Evolutionary conservation across 2,329 filamentous ascomycete genomes (phyloP), one percentile per base, ranked within the genome.

Genomic region (Exophiala dermatitidis): DNA sequence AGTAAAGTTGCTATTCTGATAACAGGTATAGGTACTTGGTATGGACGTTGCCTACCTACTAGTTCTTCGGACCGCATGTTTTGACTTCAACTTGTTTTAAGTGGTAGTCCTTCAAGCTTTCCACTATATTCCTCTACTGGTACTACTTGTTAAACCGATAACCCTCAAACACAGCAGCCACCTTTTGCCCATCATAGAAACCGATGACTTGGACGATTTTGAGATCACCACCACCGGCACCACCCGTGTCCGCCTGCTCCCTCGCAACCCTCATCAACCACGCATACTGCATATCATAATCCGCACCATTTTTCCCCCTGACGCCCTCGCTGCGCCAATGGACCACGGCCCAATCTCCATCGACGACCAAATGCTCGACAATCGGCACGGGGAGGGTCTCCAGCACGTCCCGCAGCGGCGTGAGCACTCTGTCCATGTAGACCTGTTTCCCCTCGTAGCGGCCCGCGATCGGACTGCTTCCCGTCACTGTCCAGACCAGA

Each of bases 241-340:
- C 33, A 6, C 33, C 33, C 5, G 33, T 34, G 5, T 10, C 33
- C 5, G 33, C 33, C 33, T 44, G n/a, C 28, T 37, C 52, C 8
- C 42, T 51, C 32, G 19, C 19, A 19, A 19, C 19, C 19, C 56
- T 41, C 48, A 58, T 55, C 48, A 55, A 12, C 56, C 56, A 58
- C 30, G 52, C 48, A 32, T 58, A 56, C 30, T 55, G 47, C 56
- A 52, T 55, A 46, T 58, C 56, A 44, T 58, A 58, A 12, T 52
- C 50, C 9, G 48, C 53, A 8, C 56, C 56, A 26, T 58, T 58
- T 53, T 55, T 55, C 8, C 44, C 56, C 4, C 28, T 7, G 4
- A 53, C 44, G 26, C 56, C 56, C 32, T 55, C 41, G 31, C 48
- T 52, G 1, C 52, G 43, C 56, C 56, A 58, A 46, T 52, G 45